phyloP scores from a whole-genome alignment of 495 filamentous ascomycete species.

The Lasiosphaeris hirsuta region DNA sequence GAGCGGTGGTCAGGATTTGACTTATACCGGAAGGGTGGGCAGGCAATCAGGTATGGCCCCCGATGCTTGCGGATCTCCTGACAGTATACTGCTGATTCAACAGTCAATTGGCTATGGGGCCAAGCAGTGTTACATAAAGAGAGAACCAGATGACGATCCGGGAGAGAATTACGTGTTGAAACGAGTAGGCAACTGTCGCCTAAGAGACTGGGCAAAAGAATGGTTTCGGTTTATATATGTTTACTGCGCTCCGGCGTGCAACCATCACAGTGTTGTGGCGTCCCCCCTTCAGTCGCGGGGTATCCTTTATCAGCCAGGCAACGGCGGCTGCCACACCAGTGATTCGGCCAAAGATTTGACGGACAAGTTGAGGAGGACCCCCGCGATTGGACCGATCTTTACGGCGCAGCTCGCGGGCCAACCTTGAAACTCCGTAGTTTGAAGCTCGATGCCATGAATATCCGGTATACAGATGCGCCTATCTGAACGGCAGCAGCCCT shows the following conservation, averaged over 20 bases:
- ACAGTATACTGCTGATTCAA: too few species aligned
- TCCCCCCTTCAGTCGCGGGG: slow-evolving; percentile 2
- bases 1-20: too few species aligned
- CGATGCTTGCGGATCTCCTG: too few species aligned
- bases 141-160: neutral
- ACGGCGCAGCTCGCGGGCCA: neutral
- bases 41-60: too few species aligned
- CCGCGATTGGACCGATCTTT: neutral
- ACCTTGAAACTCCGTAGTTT: too few species aligned
- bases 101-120: too few species aligned
- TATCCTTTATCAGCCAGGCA: neutral
- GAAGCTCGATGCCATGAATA: too few species aligned
- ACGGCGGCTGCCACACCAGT: neutral
- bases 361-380: neutral
- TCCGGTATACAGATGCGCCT: too few species aligned
- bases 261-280: neutral
- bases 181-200: neutral
- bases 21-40: too few species aligned
- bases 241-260: neutral
- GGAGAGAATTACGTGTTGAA: neutral
- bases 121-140: too few species aligned
- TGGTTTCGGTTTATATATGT: neutral
- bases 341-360: neutral
- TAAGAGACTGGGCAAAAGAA: neutral
- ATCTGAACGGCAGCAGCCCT: too few species aligned